Evolutionary conservation across 225 moss, liverwort and hornwort species (phyloP).

Genomic region (Sphagnum contortum): DNA sequence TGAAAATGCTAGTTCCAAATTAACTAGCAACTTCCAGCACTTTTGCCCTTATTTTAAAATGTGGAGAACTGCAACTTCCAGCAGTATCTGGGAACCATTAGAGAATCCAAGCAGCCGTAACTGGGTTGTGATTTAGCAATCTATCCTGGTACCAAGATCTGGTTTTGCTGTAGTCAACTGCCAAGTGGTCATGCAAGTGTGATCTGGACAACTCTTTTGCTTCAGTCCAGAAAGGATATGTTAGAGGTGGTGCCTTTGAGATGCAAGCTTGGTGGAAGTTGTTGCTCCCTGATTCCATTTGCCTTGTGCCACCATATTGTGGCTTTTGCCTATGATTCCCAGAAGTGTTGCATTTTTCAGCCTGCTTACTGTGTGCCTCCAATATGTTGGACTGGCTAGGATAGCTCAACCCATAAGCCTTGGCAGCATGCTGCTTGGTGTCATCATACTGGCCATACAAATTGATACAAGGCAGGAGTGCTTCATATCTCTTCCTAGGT

Average conservation of each 20-base stretch:
- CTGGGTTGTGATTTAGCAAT: background rate
- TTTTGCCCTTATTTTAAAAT: too few relatives aligned
- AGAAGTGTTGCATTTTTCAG: conserved; percentile 7
- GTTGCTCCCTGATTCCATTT: too few relatives aligned
- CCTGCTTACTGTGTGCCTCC: conserved; percentile 28
- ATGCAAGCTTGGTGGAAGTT: too few relatives aligned
- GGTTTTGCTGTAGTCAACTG: conserved; percentile 19
- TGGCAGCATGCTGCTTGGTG: conserved; percentile 34
- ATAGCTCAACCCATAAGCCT: conserved; percentile 29
- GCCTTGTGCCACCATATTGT: background rate
- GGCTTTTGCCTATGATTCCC: conserved; percentile 20
- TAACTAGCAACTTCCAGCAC: too few relatives aligned
- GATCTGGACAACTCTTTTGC: conserved; percentile 30
- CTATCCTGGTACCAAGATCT: conserved; percentile 7
- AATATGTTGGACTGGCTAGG: conserved; percentile 29
- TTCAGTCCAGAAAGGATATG: conserved; percentile 42
- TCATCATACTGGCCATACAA: conserved; percentile 10
- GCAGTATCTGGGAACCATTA: too few relatives aligned
- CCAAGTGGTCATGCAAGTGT: conserved; percentile 22
- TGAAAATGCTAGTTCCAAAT: too few relatives aligned
- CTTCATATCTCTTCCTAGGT: conserved; percentile 10
- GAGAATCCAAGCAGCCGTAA: background rate
- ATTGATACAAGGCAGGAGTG: conserved; percentile 13
- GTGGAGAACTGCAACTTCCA: too few relatives aligned
- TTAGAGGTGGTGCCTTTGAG: conserved; percentile 6